Conservation (phyloP, 805 yeast species). For the Suhomyces sp. region DNA sequence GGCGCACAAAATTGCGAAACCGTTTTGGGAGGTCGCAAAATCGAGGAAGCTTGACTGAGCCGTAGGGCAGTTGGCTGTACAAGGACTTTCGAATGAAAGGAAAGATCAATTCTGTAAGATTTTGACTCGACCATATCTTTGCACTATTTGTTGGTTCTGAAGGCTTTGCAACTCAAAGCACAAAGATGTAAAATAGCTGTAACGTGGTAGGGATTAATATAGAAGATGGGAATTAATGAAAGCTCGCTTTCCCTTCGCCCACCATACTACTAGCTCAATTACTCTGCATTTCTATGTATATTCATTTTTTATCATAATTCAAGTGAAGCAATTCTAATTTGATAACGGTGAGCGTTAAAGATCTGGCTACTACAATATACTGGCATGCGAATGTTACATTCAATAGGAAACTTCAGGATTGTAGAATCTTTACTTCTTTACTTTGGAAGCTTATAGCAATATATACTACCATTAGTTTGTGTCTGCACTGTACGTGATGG, state of each 20-base stretch:
- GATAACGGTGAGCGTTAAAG: not conserved
- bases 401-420: not conserved
- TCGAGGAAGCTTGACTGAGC: not conserved
- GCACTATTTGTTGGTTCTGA: not conserved
- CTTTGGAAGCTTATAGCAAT: not conserved
- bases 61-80: not conserved
- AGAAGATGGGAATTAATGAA: too few species aligned
- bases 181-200: too few species aligned
- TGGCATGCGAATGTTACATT: not conserved
- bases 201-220: too few species aligned
- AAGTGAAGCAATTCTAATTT: too few species aligned
- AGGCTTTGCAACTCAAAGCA: not conserved
- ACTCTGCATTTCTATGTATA: too few species aligned
- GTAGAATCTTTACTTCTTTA: too few species aligned
- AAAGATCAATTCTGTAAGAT: not conserved
- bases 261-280: too few species aligned
- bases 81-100: not conserved
- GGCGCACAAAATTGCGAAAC: conserved; percentile 2
- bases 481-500: too few species aligned
- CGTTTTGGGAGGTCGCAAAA: not conserved
- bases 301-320: too few species aligned
- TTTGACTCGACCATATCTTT: not conserved
- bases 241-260: too few species aligned
- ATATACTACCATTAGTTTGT: too few species aligned
- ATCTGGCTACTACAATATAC: not conserved